Conservation (phyloP, 306 rosid genomes). For the Ormosia emarginata region DNA sequence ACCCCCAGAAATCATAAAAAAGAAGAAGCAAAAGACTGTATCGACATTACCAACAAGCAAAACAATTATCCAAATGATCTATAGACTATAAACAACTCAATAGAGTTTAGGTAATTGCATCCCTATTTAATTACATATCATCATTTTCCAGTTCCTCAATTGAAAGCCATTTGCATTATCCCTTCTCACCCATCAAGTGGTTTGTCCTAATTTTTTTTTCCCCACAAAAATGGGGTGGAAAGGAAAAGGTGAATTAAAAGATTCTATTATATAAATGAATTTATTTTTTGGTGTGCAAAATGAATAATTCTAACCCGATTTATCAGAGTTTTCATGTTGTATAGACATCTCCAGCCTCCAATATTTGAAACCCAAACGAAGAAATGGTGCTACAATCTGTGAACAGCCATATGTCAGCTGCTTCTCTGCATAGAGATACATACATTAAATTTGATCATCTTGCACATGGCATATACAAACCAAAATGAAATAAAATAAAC, state of each 20-base stretch:
- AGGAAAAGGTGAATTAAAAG: neutral
- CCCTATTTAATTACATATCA: neutral
- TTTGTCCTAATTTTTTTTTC: neutral
- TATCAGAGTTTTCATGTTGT: conserved; percentile 38
- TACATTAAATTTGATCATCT: neutral
- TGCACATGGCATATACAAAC: neutral
- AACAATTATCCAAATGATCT: neutral
- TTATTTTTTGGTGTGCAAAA: neutral
- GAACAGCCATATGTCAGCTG: conserved; percentile 35
- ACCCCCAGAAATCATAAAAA: neutral
- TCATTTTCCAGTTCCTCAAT: neutral
- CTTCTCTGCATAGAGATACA: conserved; percentile 29
- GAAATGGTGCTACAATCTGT: conserved; percentile 36
- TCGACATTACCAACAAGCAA: neutral
- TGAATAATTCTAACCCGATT: conserved; percentile 14
- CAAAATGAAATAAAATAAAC: neutral
- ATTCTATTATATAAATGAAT: neutral
- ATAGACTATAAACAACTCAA: neutral
- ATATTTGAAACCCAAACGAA: conserved; percentile 32
- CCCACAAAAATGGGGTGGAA: neutral
- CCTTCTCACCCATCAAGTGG: neutral
- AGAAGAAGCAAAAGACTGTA: neutral
- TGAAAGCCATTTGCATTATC: neutral
- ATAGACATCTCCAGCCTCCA: conserved; percentile 52
- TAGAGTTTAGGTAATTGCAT: neutral